phyloP scores from a whole-genome alignment of 148 eudicot species.

The Vaccinium macrocarpon region DNA sequence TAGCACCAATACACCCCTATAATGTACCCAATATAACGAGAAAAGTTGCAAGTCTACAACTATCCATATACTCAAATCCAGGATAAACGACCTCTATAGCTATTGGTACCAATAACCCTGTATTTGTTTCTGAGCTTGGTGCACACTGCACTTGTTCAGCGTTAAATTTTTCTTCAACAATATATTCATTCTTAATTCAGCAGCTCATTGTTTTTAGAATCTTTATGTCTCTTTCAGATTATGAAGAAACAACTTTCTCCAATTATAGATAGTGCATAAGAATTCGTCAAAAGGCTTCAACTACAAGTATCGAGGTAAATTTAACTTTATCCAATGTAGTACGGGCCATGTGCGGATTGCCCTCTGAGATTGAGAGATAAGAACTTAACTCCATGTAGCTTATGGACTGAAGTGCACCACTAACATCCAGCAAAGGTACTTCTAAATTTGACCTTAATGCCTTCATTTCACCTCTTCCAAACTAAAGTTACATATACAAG shows the following conservation, averaged over 20 bases:
- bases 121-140: neutral
- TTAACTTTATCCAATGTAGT: neutral
- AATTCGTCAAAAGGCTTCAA: neutral
- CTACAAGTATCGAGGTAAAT: neutral
- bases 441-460: neutral
- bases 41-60: neutral
- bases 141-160: too few species aligned
- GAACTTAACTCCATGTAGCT: neutral
- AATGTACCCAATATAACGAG: neutral
- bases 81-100: neutral
- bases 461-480: neutral
- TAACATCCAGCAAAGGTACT: neutral
- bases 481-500: neutral
- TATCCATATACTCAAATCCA: neutral
- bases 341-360: neutral
- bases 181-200: neutral
- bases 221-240: neutral
- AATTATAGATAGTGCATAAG: neutral
- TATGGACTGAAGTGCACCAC: neutral
- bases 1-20: neutral
- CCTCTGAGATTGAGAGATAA: neutral
- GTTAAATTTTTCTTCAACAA: neutral
- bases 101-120: neutral
- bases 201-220: neutral
- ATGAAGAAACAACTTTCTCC: neutral